Percentiles rank a stretch among this genome's conserved stretches.
Conservation (phyloP, 2,329 filamentous ascomycete genomes). For the Alternaria incomplexa region DNA sequence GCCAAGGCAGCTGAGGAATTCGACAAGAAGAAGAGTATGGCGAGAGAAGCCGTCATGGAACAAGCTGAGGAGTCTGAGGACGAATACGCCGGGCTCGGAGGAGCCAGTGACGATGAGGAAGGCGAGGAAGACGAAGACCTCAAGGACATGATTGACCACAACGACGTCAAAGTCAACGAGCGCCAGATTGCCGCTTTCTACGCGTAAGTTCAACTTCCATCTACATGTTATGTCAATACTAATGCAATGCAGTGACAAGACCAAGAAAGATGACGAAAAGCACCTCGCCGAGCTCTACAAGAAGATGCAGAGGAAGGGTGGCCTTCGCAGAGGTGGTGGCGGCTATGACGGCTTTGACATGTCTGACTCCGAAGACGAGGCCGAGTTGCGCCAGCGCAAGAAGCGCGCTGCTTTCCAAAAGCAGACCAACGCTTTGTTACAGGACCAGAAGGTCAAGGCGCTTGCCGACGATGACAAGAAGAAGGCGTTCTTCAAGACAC, state of each 20-base stretch:
- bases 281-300: constrained; percentile 13
- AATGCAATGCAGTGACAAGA: constrained; percentile 66
- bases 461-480: constrained; percentile 89
- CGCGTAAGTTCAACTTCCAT: constrained; percentile 68
- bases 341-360: constrained; percentile 70
- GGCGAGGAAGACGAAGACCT: constrained; percentile 76
- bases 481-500: constrained; percentile 85
- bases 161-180: constrained; percentile 77
- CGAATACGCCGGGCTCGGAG: constrained; percentile 93
- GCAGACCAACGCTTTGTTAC: constrained; percentile 86
- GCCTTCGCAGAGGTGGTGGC: constrained; percentile 78
- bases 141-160: constrained; percentile 87
- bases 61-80: constrained; percentile 98
- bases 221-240: constrained; percentile 19
- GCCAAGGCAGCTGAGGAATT: constrained; percentile 62
- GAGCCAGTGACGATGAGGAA: constrained; percentile 84
- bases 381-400: constrained; percentile 75
- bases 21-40: constrained; percentile 85
- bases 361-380: constrained; percentile 89
- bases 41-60: constrained; percentile 83
- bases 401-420: constrained; percentile 88
- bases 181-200: constrained; percentile 83
- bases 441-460: constrained; percentile 88
- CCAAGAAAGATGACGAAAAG: constrained; percentile 82
- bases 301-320: constrained; percentile 79